These are phyloP conservation scores for Alternaria sp. DNA, from an alignment of 2,329 filamentous ascomycete genomes.

Conservation along the genomic window DNA sequence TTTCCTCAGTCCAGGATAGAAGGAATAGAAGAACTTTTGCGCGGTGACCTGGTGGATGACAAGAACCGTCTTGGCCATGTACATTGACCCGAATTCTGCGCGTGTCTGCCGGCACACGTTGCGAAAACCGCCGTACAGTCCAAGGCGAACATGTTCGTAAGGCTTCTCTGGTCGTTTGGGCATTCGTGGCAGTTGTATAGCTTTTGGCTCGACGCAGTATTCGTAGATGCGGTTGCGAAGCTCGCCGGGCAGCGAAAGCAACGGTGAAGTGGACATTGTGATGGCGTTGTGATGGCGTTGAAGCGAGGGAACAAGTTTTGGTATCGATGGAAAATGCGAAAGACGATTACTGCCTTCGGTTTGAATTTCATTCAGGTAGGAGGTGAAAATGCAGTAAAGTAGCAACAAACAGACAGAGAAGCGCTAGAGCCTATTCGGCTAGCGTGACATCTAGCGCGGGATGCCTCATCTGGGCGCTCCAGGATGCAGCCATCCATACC, in stretches of 20 bases:
- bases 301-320: neutral
- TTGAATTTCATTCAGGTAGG: fast-evolving
- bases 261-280: neutral
- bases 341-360: no score
- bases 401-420: no score
- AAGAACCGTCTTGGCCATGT: neutral
- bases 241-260: neutral
- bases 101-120: neutral
- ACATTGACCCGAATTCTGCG: neutral
- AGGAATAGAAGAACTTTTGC: neutral
- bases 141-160: neutral
- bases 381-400: no score
- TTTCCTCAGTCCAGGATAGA: neutral
- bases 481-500: neutral
- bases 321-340: no score
- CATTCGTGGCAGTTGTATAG: neutral
- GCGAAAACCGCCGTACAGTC: neutral
- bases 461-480: neutral
- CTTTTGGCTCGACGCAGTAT: neutral
- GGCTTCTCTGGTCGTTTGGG: neutral
- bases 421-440: neutral
- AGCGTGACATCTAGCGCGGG: neutral
- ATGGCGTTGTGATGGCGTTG: neutral
- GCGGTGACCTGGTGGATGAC: neutral
- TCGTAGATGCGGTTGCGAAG: constrained; percentile 9